These are phyloP conservation scores for Sarcodon aspratus DNA, from an alignment of 768 basidiomycete genomes.

Conservation along the genomic window DNA sequence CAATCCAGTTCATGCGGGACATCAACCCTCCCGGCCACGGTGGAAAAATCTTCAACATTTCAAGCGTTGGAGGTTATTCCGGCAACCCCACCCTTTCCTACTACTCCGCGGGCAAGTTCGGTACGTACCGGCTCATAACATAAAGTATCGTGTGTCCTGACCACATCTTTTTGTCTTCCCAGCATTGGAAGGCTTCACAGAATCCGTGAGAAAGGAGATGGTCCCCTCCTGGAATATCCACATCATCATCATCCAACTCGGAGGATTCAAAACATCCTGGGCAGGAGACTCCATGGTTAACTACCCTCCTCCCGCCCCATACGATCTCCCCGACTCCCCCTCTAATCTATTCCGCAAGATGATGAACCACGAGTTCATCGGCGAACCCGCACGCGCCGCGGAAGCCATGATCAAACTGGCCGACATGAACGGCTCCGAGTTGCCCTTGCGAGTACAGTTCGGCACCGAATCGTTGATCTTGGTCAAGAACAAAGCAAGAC, in stretches of 20 bases:
- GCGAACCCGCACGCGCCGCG: constrained; percentile 9
- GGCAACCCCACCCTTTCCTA: constrained; percentile 20
- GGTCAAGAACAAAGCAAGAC: constrained; percentile 6
- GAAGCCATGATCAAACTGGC: constrained; percentile 7
- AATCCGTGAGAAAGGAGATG: constrained; percentile 11
- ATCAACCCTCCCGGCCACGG: constrained; percentile 9
- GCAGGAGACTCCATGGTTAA: constrained; percentile 3
- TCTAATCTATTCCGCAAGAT: constrained; percentile 1
- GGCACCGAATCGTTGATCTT: constrained; percentile 7
- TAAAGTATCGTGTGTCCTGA: background rate
- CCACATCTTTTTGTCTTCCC: background rate
- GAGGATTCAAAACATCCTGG: constrained; percentile 13
- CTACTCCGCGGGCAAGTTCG: constrained; percentile 25
- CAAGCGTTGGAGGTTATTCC: constrained; percentile 19
- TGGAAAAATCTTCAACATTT: constrained; percentile 20
- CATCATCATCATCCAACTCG: constrained; percentile 8
- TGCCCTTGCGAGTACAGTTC: constrained; percentile 9
- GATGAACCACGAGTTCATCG: constrained; percentile 1
- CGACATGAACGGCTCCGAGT: background rate
- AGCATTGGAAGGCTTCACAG: constrained; percentile 12
- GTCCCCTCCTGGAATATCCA: constrained; percentile 11
- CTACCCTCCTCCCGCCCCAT: constrained; percentile 1
- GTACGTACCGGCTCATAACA: constrained; percentile 10
- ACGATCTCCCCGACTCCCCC: constrained; percentile 4
- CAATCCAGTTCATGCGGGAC: constrained; percentile 8